Evolutionary conservation across 805 yeast species (phyloP).

Genomic region (Barnettozyma pratensis): DNA sequence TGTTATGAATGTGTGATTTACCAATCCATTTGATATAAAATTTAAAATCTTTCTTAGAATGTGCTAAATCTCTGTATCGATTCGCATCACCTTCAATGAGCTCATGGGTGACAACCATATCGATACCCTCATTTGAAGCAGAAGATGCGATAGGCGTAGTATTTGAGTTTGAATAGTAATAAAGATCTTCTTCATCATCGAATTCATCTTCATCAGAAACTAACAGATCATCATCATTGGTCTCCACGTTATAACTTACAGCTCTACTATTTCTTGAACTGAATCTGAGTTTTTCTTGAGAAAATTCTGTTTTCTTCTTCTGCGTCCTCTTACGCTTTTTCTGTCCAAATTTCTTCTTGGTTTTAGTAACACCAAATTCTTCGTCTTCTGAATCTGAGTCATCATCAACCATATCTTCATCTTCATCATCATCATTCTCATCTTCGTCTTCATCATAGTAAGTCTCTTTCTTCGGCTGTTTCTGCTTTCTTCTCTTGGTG

Average conservation of each 20-base stretch:
- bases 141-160: constrained; percentile 22
- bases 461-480: constrained; percentile 11
- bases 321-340: constrained; percentile 17
- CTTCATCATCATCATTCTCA: constrained; percentile 16
- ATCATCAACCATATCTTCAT: constrained; percentile 25
- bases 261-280: constrained; percentile 60
- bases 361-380: constrained; percentile 31
- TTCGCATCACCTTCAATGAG: constrained; percentile 31
- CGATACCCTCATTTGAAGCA: constrained; percentile 31
- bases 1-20: constrained; percentile 86
- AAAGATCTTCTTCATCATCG: constrained; percentile 24
- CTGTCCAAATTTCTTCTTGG: constrained; percentile 22
- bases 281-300: constrained; percentile 58
- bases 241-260: constrained; percentile 76
- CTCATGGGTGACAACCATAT: constrained; percentile 52
- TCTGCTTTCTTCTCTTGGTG: constrained; percentile 25
- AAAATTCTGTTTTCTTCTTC: constrained; percentile 14
- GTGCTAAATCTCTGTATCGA: constrained; percentile 33
- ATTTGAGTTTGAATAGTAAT: constrained; percentile 20
- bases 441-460: constrained; percentile 19
- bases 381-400: constrained; percentile 34
- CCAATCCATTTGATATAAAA: constrained; percentile 81
- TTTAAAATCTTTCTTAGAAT: constrained; percentile 56
- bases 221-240: constrained; percentile 39
- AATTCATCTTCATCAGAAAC: constrained; percentile 27